phyloP scores from a whole-genome alignment of 768 basidiomycete genomes.

The Kondoa malvinella region DNA sequence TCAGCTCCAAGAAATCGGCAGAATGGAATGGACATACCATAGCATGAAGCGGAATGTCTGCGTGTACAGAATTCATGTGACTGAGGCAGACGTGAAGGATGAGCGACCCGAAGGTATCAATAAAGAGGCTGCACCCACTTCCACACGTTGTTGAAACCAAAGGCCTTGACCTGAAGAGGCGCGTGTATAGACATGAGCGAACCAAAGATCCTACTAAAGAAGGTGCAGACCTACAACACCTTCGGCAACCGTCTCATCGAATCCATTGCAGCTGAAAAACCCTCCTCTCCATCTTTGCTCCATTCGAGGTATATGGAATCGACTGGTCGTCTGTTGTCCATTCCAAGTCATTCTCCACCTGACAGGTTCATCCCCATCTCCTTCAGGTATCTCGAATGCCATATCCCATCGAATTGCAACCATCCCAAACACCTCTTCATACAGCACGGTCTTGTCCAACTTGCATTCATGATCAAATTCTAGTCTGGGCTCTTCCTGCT shows the following conservation, averaged over 20 bases:
- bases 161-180: conserved; percentile 12
- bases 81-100: too few species aligned
- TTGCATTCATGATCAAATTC: conserved; percentile 13
- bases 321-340: neutral
- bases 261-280: conserved; percentile 15
- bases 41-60: conserved; percentile 11
- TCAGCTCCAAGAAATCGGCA: neutral
- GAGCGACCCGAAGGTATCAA: too few species aligned
- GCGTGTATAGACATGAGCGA: too few species aligned
- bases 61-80: conserved; percentile 16
- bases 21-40: neutral
- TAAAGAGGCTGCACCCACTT: too few species aligned
- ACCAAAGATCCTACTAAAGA: neutral
- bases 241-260: conserved; percentile 13
- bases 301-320: conserved; percentile 16
- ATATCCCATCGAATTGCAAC: conserved; percentile 15
- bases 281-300: conserved; percentile 18
- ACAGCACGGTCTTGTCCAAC: conserved; percentile 2
- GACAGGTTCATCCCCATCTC: conserved; percentile 13
- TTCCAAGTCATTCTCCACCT: conserved; percentile 11
- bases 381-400: conserved; percentile 13
- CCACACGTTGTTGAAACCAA: conserved; percentile 21
- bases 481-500: neutral
- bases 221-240: conserved; percentile 1
- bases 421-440: conserved; percentile 17